Conservation (phyloP, 2,329 filamentous ascomycete species). For the Emergomyces orientalis region DNA sequence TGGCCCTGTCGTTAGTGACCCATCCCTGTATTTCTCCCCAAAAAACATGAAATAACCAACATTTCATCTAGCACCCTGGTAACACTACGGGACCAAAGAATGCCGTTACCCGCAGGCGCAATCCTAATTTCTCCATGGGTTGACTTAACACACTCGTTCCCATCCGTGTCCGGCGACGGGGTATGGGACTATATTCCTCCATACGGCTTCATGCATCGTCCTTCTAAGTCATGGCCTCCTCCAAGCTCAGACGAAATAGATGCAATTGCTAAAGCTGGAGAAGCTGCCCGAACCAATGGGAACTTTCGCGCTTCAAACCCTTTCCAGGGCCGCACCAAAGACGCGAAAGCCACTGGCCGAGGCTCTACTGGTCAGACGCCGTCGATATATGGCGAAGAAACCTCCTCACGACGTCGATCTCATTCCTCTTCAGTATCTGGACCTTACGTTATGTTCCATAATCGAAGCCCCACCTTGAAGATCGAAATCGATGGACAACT, state of each 20-base stretch:
- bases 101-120: conserved; percentile 79
- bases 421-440: background rate
- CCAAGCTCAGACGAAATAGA: conserved; percentile 67
- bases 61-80: conserved; percentile 53
- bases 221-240: conserved; percentile 85
- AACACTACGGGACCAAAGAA: conserved; percentile 66
- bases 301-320: conserved; percentile 10
- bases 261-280: conserved; percentile 39
- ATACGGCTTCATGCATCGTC: conserved; percentile 81
- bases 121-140: conserved; percentile 93
- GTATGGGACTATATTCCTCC: conserved; percentile 80
- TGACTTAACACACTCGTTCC: conserved; percentile 90
- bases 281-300: conserved; percentile 27
- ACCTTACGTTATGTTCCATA: conserved; percentile 11
- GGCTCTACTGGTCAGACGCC: background rate
- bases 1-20: conserved; percentile 55
- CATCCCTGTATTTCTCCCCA: background rate
- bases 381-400: background rate
- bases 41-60: conserved; percentile 17
- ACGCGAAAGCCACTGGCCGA: background rate
- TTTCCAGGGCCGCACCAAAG: background rate
- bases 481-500: conserved; percentile 62
- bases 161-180: conserved; percentile 66
- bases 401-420: background rate
- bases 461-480: conserved; percentile 42